Evolutionary conservation across 345 rosid species (phyloP), one percentile per base, ranked within the genome.

Genomic region (Draba incana): DNA sequence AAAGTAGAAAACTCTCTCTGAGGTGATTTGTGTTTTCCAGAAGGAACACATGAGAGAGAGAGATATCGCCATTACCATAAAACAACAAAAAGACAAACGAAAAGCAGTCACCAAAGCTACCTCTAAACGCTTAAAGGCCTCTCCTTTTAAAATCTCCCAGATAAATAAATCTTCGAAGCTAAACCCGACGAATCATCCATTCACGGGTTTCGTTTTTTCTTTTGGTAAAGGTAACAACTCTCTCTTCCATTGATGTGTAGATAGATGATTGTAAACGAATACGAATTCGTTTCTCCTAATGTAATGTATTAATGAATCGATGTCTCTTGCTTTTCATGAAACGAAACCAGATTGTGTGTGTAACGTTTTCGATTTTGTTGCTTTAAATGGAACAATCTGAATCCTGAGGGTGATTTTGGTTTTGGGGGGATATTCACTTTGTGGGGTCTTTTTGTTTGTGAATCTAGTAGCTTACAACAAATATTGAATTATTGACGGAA

Each of bases 381-480:
- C 24, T 14, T 71, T 43, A 23, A 24, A 44, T 24, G 54, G 54
- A 33, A 52, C 60, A 41, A 64, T 56, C 39, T 39, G 50, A 71
- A 55, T 53, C 71, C 13, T 65, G 7, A n/a, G 25, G 57, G 38
- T 38, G 57, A 71, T 62, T 25, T 25, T 12, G 54, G 63, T 53
- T 62, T 41, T 13, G 4, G 14, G 46, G 1, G 55, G 53, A 70
- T 71, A 71, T 71, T 62, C 39, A 20, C 25, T 31, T 58, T 50
- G 62, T 70, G 68, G 70, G 65, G 71, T 64, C 70, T n/a, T n/a
- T 72, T 49, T 47, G 14, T 23, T 38, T 35, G 59, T n/a, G n/a
- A n/a, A n/a, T n/a, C n/a, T n/a, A n/a, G n/a, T n/a, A n/a, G n/a
- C n/a, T n/a, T n/a, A n/a, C n/a, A n/a, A n/a, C n/a, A n/a, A 43